A percentile compares a stretch with the other conserved stretches of the same genome.
These are phyloP conservation scores for Wickerhamiella kurtzmanii DNA, from an alignment of 805 yeast species.

Conservation along the genomic window DNA sequence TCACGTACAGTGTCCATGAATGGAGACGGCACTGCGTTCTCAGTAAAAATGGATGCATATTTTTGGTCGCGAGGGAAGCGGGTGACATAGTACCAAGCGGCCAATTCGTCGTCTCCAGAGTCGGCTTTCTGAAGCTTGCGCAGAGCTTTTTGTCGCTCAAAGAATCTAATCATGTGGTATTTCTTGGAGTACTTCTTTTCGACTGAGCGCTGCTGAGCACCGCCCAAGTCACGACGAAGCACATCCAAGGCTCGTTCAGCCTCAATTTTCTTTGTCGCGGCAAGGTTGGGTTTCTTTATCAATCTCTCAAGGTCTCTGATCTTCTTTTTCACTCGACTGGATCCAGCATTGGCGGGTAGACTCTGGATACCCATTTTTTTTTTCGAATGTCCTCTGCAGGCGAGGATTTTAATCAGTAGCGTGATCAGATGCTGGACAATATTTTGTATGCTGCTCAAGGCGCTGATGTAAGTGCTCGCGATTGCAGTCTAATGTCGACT, in stretches of 20 bases:
- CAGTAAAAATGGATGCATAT: conserved; percentile 67
- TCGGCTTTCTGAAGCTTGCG: conserved; percentile 45
- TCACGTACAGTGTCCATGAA: conserved; percentile 41
- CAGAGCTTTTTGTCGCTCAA: conserved; percentile 75
- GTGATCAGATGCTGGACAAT: no score
- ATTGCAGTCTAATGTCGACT: no score
- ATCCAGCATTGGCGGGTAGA: conserved; percentile 18
- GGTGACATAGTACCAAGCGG: conserved; percentile 59
- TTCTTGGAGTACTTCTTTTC: conserved; percentile 46
- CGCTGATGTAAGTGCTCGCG: no score
- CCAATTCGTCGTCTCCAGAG: conserved; percentile 23
- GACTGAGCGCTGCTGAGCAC: conserved; percentile 32
- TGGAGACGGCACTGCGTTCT: conserved; percentile 28
- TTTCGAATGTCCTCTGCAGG: no score
- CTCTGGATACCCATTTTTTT: conserved; percentile 19
- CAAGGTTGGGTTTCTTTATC: conserved; percentile 45
- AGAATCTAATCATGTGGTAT: conserved; percentile 88
- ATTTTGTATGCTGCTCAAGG: no score
- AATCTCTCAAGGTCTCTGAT: conserved; percentile 76
- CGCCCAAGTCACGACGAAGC: conserved; percentile 42
- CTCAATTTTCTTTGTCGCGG: conserved; percentile 33
- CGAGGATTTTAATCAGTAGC: no score
- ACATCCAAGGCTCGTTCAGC: conserved; percentile 60
- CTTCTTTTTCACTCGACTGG: conserved; percentile 54
- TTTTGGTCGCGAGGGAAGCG: conserved; percentile 69